phyloP scores from a whole-genome alignment of 2,329 filamentous ascomycete genomes.

The Colletotrichum lupini region DNA sequence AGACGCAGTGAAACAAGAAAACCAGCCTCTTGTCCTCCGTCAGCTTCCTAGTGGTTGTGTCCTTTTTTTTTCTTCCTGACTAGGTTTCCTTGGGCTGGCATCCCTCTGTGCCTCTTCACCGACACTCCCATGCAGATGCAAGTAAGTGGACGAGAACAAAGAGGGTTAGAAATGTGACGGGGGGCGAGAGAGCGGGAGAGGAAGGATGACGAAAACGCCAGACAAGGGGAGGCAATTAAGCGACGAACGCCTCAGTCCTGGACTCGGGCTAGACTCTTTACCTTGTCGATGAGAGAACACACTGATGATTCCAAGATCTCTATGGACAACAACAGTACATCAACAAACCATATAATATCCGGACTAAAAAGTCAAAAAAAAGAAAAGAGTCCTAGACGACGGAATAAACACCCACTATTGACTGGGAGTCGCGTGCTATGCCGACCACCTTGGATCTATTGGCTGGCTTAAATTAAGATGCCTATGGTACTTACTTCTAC shows the following conservation, averaged over 20 bases:
- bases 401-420: not conserved
- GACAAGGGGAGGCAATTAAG: slow-evolving; percentile 29
- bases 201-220: slow-evolving; percentile 30
- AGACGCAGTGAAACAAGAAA: slow-evolving; percentile 18
- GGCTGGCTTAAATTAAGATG: not conserved
- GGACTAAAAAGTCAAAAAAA: not conserved
- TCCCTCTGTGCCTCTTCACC: not conserved
- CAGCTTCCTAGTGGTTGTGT: not conserved
- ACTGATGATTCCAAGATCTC: not conserved
- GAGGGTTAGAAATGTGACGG: not conserved
- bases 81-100: not conserved
- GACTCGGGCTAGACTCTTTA: slow-evolving; percentile 1
- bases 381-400: not conserved
- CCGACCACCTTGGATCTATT: not conserved
- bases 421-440: not conserved
- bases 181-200: slow-evolving; percentile 17
- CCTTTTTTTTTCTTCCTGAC: not conserved
- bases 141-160: not conserved
- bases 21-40: not conserved
- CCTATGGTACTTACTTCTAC: not conserved
- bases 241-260: slow-evolving; percentile 11
- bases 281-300: not conserved
- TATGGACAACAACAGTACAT: not conserved
- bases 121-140: slow-evolving; percentile 1
- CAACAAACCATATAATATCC: not conserved